Conservation (phyloP, 2,329 filamentous ascomycete species). For the Hymenoscyphus repandus region DNA sequence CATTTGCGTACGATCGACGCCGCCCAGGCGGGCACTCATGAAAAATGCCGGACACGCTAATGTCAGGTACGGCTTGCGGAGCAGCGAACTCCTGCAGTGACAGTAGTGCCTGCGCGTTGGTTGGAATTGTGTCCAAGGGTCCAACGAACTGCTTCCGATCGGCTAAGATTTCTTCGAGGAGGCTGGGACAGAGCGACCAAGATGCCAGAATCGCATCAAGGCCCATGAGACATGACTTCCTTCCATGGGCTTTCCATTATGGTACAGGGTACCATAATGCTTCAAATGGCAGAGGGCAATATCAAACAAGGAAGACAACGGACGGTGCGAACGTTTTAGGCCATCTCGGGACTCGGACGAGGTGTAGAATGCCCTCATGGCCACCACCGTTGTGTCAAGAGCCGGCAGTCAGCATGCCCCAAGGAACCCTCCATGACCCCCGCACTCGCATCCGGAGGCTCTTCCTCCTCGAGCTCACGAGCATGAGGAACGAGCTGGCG, state of each 20-base stretch:
- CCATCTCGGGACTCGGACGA: neutral
- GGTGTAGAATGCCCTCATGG: neutral
- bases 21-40: neutral
- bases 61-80: constrained; percentile 19
- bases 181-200: too few relatives aligned
- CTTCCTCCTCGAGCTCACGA: constrained; percentile 5
- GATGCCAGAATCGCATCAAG: too few relatives aligned
- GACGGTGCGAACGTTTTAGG: neutral
- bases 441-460: neutral
- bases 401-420: neutral
- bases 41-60: constrained; percentile 10
- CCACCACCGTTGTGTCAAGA: neutral
- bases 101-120: neutral
- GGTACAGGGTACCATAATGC: neutral
- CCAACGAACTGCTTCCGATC: neutral
- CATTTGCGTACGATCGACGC: constrained; percentile 6
- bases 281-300: neutral
- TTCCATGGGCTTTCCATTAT: too few relatives aligned
- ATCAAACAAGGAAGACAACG: neutral
- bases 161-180: too few relatives aligned
- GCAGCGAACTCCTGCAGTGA: constrained; percentile 8
- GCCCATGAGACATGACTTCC: too few relatives aligned
- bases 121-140: neutral
- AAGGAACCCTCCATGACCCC: neutral
- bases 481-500: too few relatives aligned